These are phyloP conservation scores for Chlamydomonas incerta DNA, from an alignment of 139 green algal species.

Conservation along the genomic window DNA sequence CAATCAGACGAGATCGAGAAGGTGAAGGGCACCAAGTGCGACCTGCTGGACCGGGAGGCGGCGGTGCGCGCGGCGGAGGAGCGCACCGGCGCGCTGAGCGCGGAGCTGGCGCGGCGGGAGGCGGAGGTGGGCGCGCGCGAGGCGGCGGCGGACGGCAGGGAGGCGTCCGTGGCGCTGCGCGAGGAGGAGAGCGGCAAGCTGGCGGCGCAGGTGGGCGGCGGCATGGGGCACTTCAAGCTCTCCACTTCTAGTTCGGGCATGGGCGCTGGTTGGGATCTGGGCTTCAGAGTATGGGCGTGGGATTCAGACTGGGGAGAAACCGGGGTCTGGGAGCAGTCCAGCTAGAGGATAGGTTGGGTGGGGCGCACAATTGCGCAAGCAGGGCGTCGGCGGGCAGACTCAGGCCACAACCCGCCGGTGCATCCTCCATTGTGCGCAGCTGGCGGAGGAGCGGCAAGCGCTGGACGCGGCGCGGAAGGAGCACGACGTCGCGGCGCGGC, in stretches of 20 bases:
- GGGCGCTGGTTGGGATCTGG: no score
- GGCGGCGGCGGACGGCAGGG: neutral
- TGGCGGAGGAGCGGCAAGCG: neutral
- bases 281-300: no score
- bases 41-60: slow-evolving; percentile 39
- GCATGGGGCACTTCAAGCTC: no score
- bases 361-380: no score
- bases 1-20: slow-evolving; percentile 38
- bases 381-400: no score
- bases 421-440: no score
- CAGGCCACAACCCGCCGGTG: no score
- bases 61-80: neutral
- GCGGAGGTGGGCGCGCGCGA: neutral
- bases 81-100: neutral
- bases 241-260: no score
- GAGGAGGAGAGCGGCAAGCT: neutral
- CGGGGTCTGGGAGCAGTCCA: no score
- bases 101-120: neutral
- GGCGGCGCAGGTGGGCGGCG: neutral
- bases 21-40: slow-evolving; percentile 40
- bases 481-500: neutral
- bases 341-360: no score
- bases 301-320: no score
- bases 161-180: neutral
- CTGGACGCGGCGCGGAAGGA: neutral